Evolutionary conservation across 768 basidiomycete genomes (phyloP).

Genomic region (Suillus sp.): DNA sequence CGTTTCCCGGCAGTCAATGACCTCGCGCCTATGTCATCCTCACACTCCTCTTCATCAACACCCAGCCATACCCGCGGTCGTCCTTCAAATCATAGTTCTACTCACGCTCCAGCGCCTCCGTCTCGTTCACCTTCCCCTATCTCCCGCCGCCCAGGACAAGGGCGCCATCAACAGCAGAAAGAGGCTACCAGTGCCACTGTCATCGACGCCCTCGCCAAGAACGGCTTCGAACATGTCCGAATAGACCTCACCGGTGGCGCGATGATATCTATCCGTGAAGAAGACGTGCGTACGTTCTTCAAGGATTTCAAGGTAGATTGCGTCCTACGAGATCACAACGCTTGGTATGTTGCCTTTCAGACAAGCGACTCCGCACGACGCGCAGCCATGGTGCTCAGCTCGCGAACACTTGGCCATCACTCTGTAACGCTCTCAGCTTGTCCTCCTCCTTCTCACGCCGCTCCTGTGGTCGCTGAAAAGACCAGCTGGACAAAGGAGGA

Average conservation of each 20-base stretch:
- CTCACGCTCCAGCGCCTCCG: conserved; percentile 23
- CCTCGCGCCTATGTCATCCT: conserved; percentile 16
- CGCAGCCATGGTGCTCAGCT: conserved; percentile 64
- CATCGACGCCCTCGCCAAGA: conserved; percentile 53
- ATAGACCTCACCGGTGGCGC: conserved; percentile 51
- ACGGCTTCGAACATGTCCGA: conserved; percentile 67
- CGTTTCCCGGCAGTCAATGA: conserved; percentile 28
- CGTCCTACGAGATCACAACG: conserved; percentile 68
- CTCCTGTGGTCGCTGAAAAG: conserved; percentile 38
- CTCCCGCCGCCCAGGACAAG: conserved; percentile 40
- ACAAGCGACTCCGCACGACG: conserved; percentile 62
- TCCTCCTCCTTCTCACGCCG: conserved; percentile 37
- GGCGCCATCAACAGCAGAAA: conserved; percentile 26
- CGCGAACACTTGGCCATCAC: conserved; percentile 59
- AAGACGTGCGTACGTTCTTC: conserved; percentile 70
- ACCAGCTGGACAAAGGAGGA: conserved; percentile 55
- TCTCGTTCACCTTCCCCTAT: conserved; percentile 46
- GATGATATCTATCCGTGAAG: conserved; percentile 57
- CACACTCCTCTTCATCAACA: conserved; percentile 40
- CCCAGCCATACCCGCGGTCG: conserved; percentile 33
- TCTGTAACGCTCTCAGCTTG: conserved; percentile 55
- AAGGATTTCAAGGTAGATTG: conserved; percentile 70
- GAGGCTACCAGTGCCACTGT: conserved; percentile 23
- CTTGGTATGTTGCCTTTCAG: conserved; percentile 83
- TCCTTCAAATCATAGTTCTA: conserved; percentile 24